Evolutionary conservation across 2,329 filamentous ascomycete genomes (phyloP), one percentile per base, ranked within the genome.

Genomic region (Lecanoromycetidae sp.): DNA sequence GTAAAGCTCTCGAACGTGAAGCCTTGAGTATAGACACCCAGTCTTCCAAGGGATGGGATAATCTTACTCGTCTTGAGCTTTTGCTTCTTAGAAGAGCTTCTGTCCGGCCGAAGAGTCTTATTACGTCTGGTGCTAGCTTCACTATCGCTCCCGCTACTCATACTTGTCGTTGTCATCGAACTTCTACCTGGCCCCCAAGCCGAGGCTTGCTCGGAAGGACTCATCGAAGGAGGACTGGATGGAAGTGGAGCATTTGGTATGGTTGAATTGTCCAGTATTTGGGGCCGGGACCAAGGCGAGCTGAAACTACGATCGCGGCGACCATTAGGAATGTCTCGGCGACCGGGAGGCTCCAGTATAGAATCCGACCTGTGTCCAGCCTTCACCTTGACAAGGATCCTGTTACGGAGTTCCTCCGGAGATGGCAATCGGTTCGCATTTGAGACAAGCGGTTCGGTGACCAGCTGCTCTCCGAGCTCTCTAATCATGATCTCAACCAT

Each of bases 331-430:
- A 74, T 77, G 40, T 76, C 76, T 20, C 77, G 71, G 46, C 69
- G 70, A 33, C 77, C 71, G 13, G 74, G 71, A 7, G 63, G 57
- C 8, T n/a, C n/a, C n/a, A n/a, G 65, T 56, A 38, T 73, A 71
- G 15, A 68, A 65, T 41, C 64, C 65, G 49, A 60, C 70, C 35
- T 71, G 68, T 10, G 60, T 6, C 85, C 80, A 55, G 84, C 83
- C 66, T 96, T 98, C 53, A 95, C 91, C 64, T 98, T 98, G 71
- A 96, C 82, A 47, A 98, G 70, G 48, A 96, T 86, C 34, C 81
- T 81, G 57, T 83, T 72, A 66, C 82, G 84, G 38, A 98, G 71
- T 56, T 95, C 80, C 38, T 91, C 84, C 0, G 91, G 91, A 1
- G 86, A 84, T 0, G 91, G 91, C 10, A 96, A 74, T 53, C 79